Base-by-base conservation (phyloP, 2,329 filamentous ascomycete species). In the Pleoardoris graminearum region DNA sequence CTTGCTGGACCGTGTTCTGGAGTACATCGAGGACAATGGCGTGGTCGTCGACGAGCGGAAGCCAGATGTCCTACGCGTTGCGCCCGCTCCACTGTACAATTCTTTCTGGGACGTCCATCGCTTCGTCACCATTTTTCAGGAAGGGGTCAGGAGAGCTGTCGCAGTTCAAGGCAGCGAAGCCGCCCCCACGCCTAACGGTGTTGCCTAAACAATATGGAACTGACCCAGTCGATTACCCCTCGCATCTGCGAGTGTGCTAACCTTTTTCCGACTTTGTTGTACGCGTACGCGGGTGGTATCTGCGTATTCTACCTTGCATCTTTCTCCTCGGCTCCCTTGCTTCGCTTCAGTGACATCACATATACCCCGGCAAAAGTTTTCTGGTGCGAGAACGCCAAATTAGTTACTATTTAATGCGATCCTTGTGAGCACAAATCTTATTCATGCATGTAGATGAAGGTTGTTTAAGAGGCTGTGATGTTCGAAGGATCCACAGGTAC, bases 21-120 rank as follows among this genome's bases (percentile, higher is more conserved):
- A 78, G 37, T 80, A 79, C 23, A 71, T 96, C 23, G 84, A 89
- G 61, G 80, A 83, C 11, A 81, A 83, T 1, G 89, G 87, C 1
- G 85, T 94, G 2, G 82, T 95, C 1, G 85, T 89, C 32, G 91
- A 96, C 68, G 89, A 94, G 79, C 80, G 91, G 53, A 90, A 89
- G 71, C 91, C 92, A 1, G 86, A 92, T 68, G 91, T 96, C 14
- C 86, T 96, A 45, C 80, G 91, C 1, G 85, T 95, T 1, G 90
- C 91, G 1, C 91, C 92, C 1, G 87, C 89, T 36, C 91, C 91
- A 7, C 71, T 96, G 60, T 96, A 96, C 74, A 93, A 93, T 65
- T 85, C 82, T 0, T 95, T 89, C 68, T 79, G 80, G 53, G 91
- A 96, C 62, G 85, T 91, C 6, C 67, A 72, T 53, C 64, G 67